Evolutionary conservation across 306 rosid species (phyloP), one percentile per base, ranked within the genome.

Genomic region (Prunus armeniaca): DNA sequence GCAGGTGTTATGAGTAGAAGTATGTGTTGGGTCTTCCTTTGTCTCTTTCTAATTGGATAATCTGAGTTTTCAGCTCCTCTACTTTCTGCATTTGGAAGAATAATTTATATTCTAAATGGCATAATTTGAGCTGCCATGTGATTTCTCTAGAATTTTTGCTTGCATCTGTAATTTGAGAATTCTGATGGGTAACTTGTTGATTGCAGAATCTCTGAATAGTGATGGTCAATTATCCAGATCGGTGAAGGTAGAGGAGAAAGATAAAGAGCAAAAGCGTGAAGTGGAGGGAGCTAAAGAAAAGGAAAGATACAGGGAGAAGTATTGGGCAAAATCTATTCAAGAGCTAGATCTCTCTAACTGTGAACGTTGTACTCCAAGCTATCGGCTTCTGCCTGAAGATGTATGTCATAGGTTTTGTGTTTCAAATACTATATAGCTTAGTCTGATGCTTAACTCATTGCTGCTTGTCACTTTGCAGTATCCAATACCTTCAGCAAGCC

Each of bases 271-370:
- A 41, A 91, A 87, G 82, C 93, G 87, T 66, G 97, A 92, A 67
- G 79, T 49, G 71, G 97, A 92, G 80, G 95, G 86, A 79, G 74
- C 80, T 81, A 91, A 86, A 89, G 97, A 92, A 79, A 95, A 90
- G 86, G 98, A 96, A 79, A 84, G 92, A 82, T 76, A 81, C 87
- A 85, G 83, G 83, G 98, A 95, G 73, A 96, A 92, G 79, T 92
- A 92, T 84, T 69, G 86, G 88, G 87, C 78, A 49, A 96, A 96
- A 82, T 91, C 99, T 79, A 96, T 96, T 82, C 97, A 89, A 87
- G 99, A 96, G 83, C 98, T 96, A 52, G 99, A 96, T 80, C 96
- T 96, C 77, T 90, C 96, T 79, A 87, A 81, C 65, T 91, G 99
- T 81, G 85, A 85, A 83, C 85, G 95, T 41, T 89, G 99, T 81